Percentiles rank a stretch among this genome's conserved stretches.
Evolutionary conservation across 352 stramenopile species (phyloP).

Genomic region (Phytopythium cucurbitacearum): DNA sequence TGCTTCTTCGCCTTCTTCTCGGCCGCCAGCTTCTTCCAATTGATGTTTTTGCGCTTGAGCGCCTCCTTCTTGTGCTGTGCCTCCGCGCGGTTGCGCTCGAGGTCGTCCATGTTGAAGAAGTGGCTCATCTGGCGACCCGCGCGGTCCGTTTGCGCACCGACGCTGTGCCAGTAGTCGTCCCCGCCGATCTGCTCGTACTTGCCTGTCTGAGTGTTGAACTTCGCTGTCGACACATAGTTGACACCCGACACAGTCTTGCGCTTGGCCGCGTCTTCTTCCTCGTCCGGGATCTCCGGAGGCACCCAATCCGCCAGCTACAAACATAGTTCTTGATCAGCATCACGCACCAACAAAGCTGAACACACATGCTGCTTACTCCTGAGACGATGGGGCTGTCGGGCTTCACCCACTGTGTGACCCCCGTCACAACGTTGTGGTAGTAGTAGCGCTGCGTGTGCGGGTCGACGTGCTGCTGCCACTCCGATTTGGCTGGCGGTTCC

Average conservation of each 20-base stretch:
- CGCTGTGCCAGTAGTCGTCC: conserved; percentile 61
- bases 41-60: conserved; percentile 81
- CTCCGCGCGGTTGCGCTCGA: conserved; percentile 82
- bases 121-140: conserved; percentile 82
- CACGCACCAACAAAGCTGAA: not conserved
- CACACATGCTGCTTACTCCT: conserved; percentile 35
- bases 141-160: conserved; percentile 56
- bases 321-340: conserved; percentile 2
- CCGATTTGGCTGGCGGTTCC: conserved; percentile 19
- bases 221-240: conserved; percentile 62
- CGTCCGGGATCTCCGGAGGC: conserved; percentile 38
- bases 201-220: conserved; percentile 77
- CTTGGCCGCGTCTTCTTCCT: conserved; percentile 9
- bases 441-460: conserved; percentile 76
- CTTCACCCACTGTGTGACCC: conserved; percentile 75
- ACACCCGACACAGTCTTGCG: conserved; percentile 49
- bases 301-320: conserved; percentile 74
- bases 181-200: conserved; percentile 68
- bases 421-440: conserved; percentile 79
- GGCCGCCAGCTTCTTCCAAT: conserved; percentile 83
- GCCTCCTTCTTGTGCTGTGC: conserved; percentile 70
- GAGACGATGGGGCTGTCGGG: conserved; percentile 64
- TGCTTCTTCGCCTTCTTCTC: conserved; percentile 87
- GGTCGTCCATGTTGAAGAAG: conserved; percentile 76
- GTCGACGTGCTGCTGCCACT: conserved; percentile 87